Evolutionary conservation across 352 stramenopile genomes (phyloP).

Genomic region (Detonula confervacea): DNA sequence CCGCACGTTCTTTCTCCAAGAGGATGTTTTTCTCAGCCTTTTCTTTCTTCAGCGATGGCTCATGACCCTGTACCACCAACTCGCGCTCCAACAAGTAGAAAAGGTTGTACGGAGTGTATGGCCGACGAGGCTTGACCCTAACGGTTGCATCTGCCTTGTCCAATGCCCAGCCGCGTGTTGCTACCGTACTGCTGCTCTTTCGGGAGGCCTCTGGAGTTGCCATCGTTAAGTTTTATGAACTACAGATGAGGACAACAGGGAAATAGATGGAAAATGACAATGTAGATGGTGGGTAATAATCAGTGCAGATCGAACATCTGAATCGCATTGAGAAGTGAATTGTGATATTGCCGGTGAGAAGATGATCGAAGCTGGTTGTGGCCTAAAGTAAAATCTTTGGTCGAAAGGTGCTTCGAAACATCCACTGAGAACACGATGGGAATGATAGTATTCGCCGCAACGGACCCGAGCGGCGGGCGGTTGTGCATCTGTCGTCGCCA

Average conservation of each 20-base stretch:
- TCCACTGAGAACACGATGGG: too few relatives aligned
- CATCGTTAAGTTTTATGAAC: too few relatives aligned
- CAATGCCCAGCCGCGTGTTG: constrained; percentile 23
- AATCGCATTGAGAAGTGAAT: too few relatives aligned
- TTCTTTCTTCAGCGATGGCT: neutral
- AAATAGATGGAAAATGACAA: too few relatives aligned
- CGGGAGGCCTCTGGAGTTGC: constrained; percentile 7
- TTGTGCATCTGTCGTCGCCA: neutral
- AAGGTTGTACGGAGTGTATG: constrained; percentile 64
- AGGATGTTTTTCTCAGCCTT: neutral
- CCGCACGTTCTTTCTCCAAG: neutral
- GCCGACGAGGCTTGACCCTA: constrained; percentile 41
- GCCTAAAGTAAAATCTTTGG: too few relatives aligned
- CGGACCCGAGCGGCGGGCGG: too few relatives aligned
- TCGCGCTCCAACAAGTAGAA: constrained; percentile 62
- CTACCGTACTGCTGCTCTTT: neutral
- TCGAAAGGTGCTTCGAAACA: neutral
- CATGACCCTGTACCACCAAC: constrained; percentile 43
- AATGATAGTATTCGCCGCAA: too few relatives aligned
- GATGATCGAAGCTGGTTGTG: too few relatives aligned
- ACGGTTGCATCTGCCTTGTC: constrained; percentile 30
- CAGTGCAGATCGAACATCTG: too few relatives aligned
- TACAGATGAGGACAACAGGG: too few relatives aligned
- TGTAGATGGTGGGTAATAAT: too few relatives aligned
- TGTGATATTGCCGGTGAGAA: too few relatives aligned